Evolutionary conservation across 2,329 filamentous ascomycete genomes (phyloP).

Genomic region (Pezicula rhizophila): DNA sequence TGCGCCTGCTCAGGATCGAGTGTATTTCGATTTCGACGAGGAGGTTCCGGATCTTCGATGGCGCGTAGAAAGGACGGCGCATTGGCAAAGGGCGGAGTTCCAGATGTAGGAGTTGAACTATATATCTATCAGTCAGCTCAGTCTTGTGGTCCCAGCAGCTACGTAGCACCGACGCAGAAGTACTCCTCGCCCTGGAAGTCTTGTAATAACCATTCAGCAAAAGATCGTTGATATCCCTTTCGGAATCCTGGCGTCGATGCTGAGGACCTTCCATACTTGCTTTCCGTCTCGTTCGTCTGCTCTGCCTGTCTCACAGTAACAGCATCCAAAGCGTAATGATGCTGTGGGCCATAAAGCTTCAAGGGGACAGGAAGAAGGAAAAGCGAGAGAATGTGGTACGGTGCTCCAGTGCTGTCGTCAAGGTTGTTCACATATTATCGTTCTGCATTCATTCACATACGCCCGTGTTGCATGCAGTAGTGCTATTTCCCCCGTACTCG

Average conservation of each 20-base stretch:
- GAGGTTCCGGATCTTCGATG: not conserved
- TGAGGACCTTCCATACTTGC: constrained; percentile 9
- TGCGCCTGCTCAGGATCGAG: too few relatives aligned
- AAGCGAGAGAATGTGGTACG: not conserved
- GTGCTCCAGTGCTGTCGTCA: not conserved
- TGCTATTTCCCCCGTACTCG: not conserved
- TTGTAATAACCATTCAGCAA: constrained; percentile 46
- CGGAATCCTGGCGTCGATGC: constrained; percentile 13
- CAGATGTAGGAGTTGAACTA: too few relatives aligned
- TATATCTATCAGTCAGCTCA: too few relatives aligned
- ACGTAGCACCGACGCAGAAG: constrained; percentile 22
- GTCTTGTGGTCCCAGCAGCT: too few relatives aligned
- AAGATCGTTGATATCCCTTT: constrained; percentile 38
- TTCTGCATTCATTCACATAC: not conserved
- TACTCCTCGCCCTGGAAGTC: constrained; percentile 37
- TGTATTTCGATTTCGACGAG: too few relatives aligned
- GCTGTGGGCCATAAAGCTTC: not conserved
- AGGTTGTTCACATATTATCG: not conserved
- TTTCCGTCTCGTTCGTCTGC: not conserved
- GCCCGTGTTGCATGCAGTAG: not conserved
- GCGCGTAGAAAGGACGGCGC: not conserved
- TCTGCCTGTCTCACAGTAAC: constrained; percentile 5
- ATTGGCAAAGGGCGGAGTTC: not conserved
- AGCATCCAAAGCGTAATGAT: not conserved
- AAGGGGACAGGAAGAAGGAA: not conserved